A percentile compares a stretch with the other conserved stretches of the same genome.
Evolutionary conservation across 2,329 filamentous ascomycete genomes (phyloP).

Genomic region (Aspergillus ibericus): DNA sequence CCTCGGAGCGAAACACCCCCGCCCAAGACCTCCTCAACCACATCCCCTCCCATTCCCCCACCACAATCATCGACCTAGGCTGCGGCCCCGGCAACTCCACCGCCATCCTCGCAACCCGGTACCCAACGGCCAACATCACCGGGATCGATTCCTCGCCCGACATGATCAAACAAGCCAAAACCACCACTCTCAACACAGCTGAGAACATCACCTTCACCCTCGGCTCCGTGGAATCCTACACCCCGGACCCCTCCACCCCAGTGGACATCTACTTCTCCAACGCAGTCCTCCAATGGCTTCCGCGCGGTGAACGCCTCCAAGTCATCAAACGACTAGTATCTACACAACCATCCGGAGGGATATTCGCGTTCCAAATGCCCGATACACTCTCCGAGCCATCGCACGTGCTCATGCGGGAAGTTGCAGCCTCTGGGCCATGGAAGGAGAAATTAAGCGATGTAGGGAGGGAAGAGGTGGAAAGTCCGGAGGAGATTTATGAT

Average conservation of each 20-base stretch:
- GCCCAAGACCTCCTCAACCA: conserved; percentile 55
- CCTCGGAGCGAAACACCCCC: conserved; percentile 54
- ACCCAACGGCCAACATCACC: conserved; percentile 48
- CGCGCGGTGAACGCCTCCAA: conserved; percentile 43
- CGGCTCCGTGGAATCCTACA: conserved; percentile 49
- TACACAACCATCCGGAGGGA: conserved; percentile 45
- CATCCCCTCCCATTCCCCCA: conserved; percentile 42
- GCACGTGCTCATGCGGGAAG: conserved; percentile 52
- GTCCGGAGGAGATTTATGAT: conserved; percentile 51
- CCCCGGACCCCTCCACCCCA: conserved; percentile 29
- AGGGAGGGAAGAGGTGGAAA: conserved; percentile 52
- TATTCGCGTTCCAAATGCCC: conserved; percentile 57
- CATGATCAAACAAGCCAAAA: conserved; percentile 55
- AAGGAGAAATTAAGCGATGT: conserved; percentile 29
- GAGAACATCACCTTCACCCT: conserved; percentile 43
- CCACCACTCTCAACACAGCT: conserved; percentile 24
- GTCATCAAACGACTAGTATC: conserved; percentile 48
- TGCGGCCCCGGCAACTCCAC: conserved; percentile 64
- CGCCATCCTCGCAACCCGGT: conserved; percentile 48
- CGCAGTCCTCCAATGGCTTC: conserved; percentile 62
- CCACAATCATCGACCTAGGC: conserved; percentile 57
- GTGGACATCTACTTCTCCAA: conserved; percentile 57
- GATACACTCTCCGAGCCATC: conserved; percentile 53
- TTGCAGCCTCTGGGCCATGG: conserved; percentile 44
- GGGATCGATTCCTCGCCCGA: conserved; percentile 58